Percentiles rank a stretch among this genome's conserved stretches.
Evolutionary conservation across 2,329 filamentous ascomycete genomes (phyloP).

Genomic region (Claviceps maximensis): DNA sequence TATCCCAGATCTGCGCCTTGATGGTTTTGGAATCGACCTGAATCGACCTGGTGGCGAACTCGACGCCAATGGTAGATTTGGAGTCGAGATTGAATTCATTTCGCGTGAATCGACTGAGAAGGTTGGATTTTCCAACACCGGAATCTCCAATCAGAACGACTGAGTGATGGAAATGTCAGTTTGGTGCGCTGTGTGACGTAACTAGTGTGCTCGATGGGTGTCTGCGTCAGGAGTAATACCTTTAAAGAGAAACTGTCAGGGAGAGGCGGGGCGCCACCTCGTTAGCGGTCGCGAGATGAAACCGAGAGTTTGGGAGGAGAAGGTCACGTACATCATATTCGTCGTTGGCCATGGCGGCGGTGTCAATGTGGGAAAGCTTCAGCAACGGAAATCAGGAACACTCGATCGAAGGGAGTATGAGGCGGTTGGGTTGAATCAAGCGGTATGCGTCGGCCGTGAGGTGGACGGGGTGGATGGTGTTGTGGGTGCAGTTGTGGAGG

Average conservation of each 20-base stretch:
- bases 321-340: slow-evolving; percentile 84
- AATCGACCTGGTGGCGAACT: slow-evolving; percentile 96
- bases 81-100: slow-evolving; percentile 99
- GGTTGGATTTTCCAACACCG: slow-evolving; percentile 98
- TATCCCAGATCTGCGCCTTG: slow-evolving; percentile 99
- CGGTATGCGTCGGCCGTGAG: slow-evolving; percentile 1
- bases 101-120: slow-evolving; percentile 96
- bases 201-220: slow-evolving; percentile 5
- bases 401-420: neutral
- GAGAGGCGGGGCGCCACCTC: slow-evolving; percentile 13
- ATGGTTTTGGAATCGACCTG: slow-evolving; percentile 99
- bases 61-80: slow-evolving; percentile 98
- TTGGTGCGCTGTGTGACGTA: slow-evolving; percentile 7
- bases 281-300: slow-evolving; percentile 17
- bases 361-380: neutral
- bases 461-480: neutral
- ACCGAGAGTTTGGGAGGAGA: slow-evolving; percentile 10
- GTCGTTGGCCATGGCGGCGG: slow-evolving; percentile 86
- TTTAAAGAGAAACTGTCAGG: slow-evolving; percentile 90
- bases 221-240: slow-evolving; percentile 38
- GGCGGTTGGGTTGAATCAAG: neutral
- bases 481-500: slow-evolving; percentile 6
- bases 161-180: slow-evolving; percentile 28
- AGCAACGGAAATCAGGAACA: neutral
- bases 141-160: slow-evolving; percentile 99